Evolutionary conservation across 2,329 filamentous ascomycete species (phyloP).

Genomic region (Clonostachys byssicola): DNA sequence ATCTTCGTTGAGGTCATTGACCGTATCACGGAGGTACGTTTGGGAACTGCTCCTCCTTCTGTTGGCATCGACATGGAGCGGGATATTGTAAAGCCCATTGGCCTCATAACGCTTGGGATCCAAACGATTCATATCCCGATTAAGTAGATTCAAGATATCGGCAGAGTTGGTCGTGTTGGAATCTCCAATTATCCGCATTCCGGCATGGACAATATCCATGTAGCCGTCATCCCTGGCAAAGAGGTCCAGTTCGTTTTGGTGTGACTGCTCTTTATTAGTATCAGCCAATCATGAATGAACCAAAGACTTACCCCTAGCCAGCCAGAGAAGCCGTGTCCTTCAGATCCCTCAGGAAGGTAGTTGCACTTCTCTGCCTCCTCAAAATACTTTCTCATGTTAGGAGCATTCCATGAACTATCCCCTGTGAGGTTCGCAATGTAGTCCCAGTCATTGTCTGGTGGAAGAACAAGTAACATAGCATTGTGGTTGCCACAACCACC

Average conservation of each 20-base stretch:
- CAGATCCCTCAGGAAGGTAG: conserved; percentile 28
- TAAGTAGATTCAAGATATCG: neutral
- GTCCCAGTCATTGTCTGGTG: conserved; percentile 44
- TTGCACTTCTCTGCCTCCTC: conserved; percentile 37
- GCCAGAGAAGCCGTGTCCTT: conserved; percentile 43
- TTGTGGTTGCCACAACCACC: conserved; percentile 26
- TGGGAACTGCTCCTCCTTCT: conserved; percentile 6
- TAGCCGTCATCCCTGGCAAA: neutral
- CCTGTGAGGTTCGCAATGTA: conserved; percentile 42
- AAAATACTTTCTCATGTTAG: conserved; percentile 45
- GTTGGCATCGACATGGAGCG: conserved; percentile 12
- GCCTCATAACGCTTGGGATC: conserved; percentile 1
- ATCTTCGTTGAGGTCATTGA: neutral
- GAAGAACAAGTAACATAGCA: conserved; percentile 39
- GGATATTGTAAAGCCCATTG: conserved; percentile 19
- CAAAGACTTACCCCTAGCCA: conserved; percentile 22
- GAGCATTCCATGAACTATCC: conserved; percentile 41
- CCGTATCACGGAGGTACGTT: conserved; percentile 6
- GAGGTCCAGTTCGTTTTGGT: neutral
- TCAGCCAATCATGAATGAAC: neutral
- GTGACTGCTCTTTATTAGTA: neutral
- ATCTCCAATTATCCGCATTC: neutral
- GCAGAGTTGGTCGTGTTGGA: neutral
- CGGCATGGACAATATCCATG: neutral
- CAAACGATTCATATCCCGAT: neutral